Evolutionary conservation across 164 flowering plant species (phyloP), one percentile per base, ranked within the genome.

Genomic region (Nymphaea colorata): DNA sequence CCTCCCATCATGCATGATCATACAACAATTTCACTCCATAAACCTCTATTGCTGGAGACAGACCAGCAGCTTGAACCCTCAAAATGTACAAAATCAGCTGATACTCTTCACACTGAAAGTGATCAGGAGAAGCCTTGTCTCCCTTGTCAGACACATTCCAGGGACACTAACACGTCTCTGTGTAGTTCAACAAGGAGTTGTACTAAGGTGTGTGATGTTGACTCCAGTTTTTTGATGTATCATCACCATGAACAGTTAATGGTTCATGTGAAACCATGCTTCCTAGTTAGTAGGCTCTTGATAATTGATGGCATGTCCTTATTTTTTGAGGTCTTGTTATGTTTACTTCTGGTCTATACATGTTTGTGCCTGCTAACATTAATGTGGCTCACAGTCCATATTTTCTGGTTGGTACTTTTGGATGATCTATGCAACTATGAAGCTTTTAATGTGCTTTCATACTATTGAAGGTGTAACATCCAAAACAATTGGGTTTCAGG

Each of bases 171-270:
- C 47, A 91, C 84, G 73, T 42, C 47, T 8, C 79, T 70, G 67
- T 71, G 80, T 64, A 78, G 76, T 64, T 84, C 91, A 59, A 72
- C 86, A 0, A 84, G 95, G 78, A 89, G 96, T 73, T 89, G 97
- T 73, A 87, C 91, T 2, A 91, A 91, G 93, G 97, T 72, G 63
- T 44, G 60, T 57, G 36, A 25, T 25, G 36, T 25, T 25, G 36
- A 25, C 36, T 25, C 36, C 1, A 25, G 36, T 25, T 25, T 25
- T 25, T 25, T 25, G 36, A 25, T 25, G 36, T 25, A 25, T 25
- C 36, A 25, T 25, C 36, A 25, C 36, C 36, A 25, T 25, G 36
- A 25, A 25, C 36, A 25, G 36, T 25, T 25, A 25, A 25, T 25
- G 36, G 36, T 25, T 25, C 36, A 25, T 25, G 36, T 25, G 0